Evolutionary conservation across 2,329 filamentous ascomycete genomes (phyloP), one percentile per base, ranked within the genome.

Genomic region (Nakataea oryzae): DNA sequence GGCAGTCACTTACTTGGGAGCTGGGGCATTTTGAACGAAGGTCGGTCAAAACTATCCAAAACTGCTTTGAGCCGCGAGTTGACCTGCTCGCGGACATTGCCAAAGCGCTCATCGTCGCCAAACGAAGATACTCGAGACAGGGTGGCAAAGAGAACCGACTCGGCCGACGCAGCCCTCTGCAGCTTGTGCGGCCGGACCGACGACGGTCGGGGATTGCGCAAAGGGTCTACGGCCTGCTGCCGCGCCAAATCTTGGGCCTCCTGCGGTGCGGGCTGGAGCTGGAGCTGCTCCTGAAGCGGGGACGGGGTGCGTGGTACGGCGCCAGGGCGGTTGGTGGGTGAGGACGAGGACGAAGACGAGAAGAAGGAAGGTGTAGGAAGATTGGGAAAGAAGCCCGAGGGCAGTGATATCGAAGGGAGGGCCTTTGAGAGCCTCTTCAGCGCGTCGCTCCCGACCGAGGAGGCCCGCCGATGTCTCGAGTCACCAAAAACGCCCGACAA

Each of bases 51-150:
- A 70, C 89, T 96, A 71, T 97, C 93, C 70, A 87, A 89, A 71
- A 97, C 90, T 5, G 93, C 93, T 75, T 96, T 96, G 70, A 95
- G 81, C 55, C 93, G 84, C 67, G 89, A 91, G 69, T 97, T 97
- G 66, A 93, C 88, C 77, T 95, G 90, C 64, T 91, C 89, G 56
- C 87, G 85, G 14, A 96, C 86, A 72, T 95, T 81, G 59, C 89
- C 84, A 72, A 95, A 97, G 57, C 87, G 83, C 54, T 85, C 85
- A 68, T 93, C 90, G 70, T 97, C 91, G 2, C 93, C 93, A 0
- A 96, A 80, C 0, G 91, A 96, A 0, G 92, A 95, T 0, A 89
- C 86, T 29, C 86, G 81, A 0, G 93, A 96, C 3, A 92, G 77
- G 5, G 85, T 86, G 67, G 90, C 86, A 67, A 89, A 88, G 21